Base-by-base conservation (phyloP, 2,329 filamentous ascomycete species). In the Podosphaera fusca region DNA sequence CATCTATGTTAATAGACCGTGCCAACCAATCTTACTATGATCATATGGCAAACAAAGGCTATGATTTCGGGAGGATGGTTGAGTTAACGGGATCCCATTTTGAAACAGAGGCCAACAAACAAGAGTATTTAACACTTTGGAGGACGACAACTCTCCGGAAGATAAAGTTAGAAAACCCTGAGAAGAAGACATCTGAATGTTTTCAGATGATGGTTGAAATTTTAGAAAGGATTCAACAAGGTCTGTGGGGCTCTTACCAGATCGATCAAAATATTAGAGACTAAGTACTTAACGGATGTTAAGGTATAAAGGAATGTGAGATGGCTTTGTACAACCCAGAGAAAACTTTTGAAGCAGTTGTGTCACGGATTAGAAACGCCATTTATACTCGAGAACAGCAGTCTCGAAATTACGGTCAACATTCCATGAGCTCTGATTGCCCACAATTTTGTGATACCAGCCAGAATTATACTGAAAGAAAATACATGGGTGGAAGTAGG, bases 61-160 rank as follows among this genome's bases (percentile, higher is more conserved):
- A 42, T 29, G 30, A 2, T 3, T 54, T 54, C 14, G 29, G 29
- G 3, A 42, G 40, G n/a, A 38, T 54, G 34, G 35, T 54, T 9
- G 9, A 30, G 33, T 29, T 38, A 12, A 54, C 51, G 30, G 40
- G 21, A 30, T 10, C 29, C n/a, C 51, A 54, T 35, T 38, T 54
- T 54, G 51, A 54, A 54, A 54, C 34, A 40, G 51, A 54, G 9
- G 14, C 7, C 8, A 54, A 54, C 33, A 36, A 38, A 54, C 51
- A 54, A 54, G 51, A 54, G 40, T 54, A 54, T 54, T 31, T 54
- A 30, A 38, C 51, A 3, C 51, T 54, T 10, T 54, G 33, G 51
- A 54, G 51, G 40, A 38, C 12, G 14, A 52, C 49, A 52, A 52
- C 49, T 35, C 49, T 52, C 10, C 30, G 14, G 49, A 21, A 12